These are phyloP conservation scores for Sesbania bispinosa DNA, from an alignment of 306 rosid genomes.

Conservation along the genomic window DNA sequence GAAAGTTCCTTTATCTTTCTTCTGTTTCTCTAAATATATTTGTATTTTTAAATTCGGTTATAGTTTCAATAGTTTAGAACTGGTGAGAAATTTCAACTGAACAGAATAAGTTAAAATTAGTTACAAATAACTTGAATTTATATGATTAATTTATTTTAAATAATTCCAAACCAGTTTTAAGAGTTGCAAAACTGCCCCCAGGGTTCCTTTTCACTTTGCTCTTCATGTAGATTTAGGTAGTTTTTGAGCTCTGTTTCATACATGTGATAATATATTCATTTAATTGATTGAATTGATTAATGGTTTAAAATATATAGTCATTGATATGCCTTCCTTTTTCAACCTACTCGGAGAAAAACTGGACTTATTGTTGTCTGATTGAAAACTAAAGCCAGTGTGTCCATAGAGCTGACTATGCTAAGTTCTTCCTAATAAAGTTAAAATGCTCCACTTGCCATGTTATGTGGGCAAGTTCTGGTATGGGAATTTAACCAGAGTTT, in stretches of 20 bases:
- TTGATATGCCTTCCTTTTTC: background rate
- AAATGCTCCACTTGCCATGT: background rate
- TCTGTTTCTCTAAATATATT: background rate
- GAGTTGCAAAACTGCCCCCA: background rate
- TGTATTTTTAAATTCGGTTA: background rate
- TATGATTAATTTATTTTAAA: no score
- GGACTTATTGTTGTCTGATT: background rate
- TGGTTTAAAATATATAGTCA: background rate
- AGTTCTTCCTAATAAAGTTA: background rate
- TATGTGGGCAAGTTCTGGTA: background rate
- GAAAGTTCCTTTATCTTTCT: background rate
- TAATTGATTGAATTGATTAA: background rate
- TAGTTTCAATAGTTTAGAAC: background rate
- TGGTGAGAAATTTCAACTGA: background rate
- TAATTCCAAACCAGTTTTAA: background rate
- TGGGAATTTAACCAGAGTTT: constrained; percentile 2
- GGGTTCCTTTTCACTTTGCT: background rate
- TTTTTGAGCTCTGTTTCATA: background rate
- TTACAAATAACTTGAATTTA: background rate
- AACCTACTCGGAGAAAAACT: background rate
- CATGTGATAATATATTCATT: background rate
- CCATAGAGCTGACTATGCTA: constrained; percentile 1
- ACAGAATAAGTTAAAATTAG: background rate
- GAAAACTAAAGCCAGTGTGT: background rate
- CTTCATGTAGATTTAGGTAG: background rate